Evolutionary conservation across 192 early-diverging fungal species (phyloP), one percentile per base, ranked within the genome.

Genomic region (Thamnidium elegans): DNA sequence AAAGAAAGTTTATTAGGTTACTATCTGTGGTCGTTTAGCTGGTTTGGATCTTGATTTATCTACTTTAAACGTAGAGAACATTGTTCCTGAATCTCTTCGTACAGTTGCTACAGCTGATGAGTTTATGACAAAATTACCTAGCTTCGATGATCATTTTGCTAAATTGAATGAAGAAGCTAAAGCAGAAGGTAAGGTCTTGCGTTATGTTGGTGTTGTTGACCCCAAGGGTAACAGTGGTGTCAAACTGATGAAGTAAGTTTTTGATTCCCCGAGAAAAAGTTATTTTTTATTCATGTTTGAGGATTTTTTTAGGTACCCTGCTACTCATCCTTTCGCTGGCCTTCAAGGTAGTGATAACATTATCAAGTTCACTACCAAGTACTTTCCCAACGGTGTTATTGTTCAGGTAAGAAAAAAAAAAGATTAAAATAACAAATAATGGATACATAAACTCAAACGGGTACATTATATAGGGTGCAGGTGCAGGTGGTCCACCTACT

Each of bases 331-430:
- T 55, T 98, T 99, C 67, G 95, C 96, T 2, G 85, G 90, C n/a
- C 83, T 99, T 51, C 92, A 94, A 82, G 97, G 96, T 45, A 95
- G 93, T 79, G 97, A 99, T 73, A 99, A 98, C 72, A 95, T 99
- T 69, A 92, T 99, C 77, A 90, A 92, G 10, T 96, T 98, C 73
- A 94, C 91, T 11, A 98, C 97, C 1, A 85, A 92, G 75, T 78
- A 91, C 20, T 99, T 99, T 87, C 90, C 97, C 17, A 96, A 86
- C 73, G 91, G 92, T 30, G 77, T 99, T 55, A 97, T 99, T 71
- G 86, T 99, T 58, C 95, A 96, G 58, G 58, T 59, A 59, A 43
- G 42, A 58, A 20, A 21, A 58, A 39, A 42, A n/a, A 36, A 15
- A 47, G 15, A 30, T 10, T 52, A 23, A 9, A 23, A 7, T 50